These are phyloP conservation scores for Lithocarpus polystachyus DNA, from an alignment of 306 rosid genomes.

Conservation along the genomic window DNA sequence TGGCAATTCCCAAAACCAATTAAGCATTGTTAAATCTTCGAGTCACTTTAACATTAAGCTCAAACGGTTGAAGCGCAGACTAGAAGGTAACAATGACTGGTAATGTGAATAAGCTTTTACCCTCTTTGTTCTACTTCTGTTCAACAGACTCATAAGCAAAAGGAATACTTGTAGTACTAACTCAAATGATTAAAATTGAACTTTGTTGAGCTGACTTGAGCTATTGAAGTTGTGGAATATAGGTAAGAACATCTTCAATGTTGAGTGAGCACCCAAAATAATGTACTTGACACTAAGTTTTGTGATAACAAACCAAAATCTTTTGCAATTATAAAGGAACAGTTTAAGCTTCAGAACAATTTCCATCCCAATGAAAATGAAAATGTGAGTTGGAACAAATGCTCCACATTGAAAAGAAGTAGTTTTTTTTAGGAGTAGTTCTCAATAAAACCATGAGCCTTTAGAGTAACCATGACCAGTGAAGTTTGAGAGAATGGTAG, in stretches of 20 bases:
- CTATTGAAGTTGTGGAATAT: conserved; percentile 10
- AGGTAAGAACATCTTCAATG: background rate
- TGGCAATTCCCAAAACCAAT: background rate
- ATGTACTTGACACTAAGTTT: background rate
- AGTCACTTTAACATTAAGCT: background rate
- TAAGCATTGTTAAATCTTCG: conserved; percentile 1
- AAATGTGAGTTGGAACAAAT: conserved; percentile 3
- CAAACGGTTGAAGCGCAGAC: background rate
- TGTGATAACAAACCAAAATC: background rate
- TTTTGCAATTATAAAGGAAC: background rate
- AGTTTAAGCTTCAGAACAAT: conserved; percentile 7
- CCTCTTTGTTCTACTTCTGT: conserved; percentile 2
- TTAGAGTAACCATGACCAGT: background rate
- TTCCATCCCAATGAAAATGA: conserved; percentile 15
- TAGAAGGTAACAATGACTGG: conserved; percentile 9
- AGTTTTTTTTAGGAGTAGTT: background rate
- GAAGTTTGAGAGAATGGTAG: conserved; percentile 27
- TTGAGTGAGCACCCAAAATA: conserved; percentile 1
- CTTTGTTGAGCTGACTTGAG: conserved; percentile 7
- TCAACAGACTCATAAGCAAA: background rate
- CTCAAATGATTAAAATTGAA: conserved; percentile 11
- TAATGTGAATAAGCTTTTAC: conserved; percentile 7
- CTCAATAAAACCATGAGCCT: conserved; percentile 8
- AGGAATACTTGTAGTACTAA: conserved; percentile 17
- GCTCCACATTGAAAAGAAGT: conserved; percentile 10